A percentile compares a stretch with the other conserved stretches of the same genome.
These are phyloP conservation scores for Ophiorrhiza pumila DNA, from an alignment of 257 asterid genomes.

Conservation along the genomic window DNA sequence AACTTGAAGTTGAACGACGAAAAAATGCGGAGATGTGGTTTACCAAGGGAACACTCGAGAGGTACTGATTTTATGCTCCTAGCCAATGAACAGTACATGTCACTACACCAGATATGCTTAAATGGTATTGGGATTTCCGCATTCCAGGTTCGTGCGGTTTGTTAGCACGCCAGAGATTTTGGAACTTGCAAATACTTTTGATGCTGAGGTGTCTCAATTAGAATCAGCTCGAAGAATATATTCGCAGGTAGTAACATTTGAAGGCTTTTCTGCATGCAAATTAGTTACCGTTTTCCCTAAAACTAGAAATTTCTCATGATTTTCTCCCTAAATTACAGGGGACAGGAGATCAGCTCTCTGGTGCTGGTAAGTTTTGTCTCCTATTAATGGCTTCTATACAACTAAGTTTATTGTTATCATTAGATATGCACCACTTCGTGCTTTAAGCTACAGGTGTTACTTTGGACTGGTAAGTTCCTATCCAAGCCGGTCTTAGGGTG, in stretches of 20 bases:
- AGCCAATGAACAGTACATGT: not conserved
- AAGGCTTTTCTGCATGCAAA: constrained; percentile 12
- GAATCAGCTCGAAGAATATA: constrained; percentile 86
- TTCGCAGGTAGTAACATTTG: constrained; percentile 49
- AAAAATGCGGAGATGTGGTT: constrained; percentile 71
- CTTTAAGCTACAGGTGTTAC: not conserved
- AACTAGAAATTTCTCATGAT: constrained; percentile 16
- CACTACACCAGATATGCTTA: constrained; percentile 13
- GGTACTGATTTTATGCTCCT: constrained; percentile 39
- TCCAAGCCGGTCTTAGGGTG: not conserved
- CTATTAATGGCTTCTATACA: not conserved
- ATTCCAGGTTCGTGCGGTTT: constrained; percentile 77
- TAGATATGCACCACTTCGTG: not conserved
- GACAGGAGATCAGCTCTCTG: constrained; percentile 55
- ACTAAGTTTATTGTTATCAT: not conserved
- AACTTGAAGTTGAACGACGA: constrained; percentile 64
- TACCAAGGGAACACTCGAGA: constrained; percentile 96
- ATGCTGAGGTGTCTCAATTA: constrained; percentile 86
- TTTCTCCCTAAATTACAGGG: constrained; percentile 57
- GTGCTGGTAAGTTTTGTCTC: constrained; percentile 34
- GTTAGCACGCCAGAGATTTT: constrained; percentile 89
- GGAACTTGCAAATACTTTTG: constrained; percentile 68
- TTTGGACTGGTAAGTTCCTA: not conserved
- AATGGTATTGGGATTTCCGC: constrained; percentile 7
- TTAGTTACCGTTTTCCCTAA: constrained; percentile 13